Evolutionary conservation across 1,139 yeast genomes (phyloP).

Genomic region (Magnusiomyces suaveolens): DNA sequence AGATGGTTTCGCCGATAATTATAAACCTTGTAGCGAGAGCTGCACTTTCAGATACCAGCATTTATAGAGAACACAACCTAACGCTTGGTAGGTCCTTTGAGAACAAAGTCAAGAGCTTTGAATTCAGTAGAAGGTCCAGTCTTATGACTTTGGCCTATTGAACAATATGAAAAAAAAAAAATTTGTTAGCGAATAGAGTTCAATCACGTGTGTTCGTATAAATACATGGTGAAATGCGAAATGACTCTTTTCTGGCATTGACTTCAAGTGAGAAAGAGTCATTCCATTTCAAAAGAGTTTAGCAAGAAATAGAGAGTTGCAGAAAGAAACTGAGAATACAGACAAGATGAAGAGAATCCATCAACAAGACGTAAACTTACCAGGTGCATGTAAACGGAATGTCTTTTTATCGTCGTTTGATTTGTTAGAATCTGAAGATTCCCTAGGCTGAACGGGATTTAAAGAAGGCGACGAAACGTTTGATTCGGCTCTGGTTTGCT

Average conservation of each 20-base stretch:
- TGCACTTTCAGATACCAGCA: neutral
- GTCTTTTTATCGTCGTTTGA: neutral
- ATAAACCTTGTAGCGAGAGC: neutral
- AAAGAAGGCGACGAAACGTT: slow-evolving; percentile 1
- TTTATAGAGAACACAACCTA: no score
- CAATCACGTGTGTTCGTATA: neutral
- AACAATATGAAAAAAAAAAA: neutral
- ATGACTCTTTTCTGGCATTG: neutral
- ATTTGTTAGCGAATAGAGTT: neutral
- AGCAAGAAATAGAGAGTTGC: no score
- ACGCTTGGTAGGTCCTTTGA: slow-evolving; percentile 4
- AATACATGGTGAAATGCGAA: no score
- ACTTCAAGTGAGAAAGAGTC: no score
- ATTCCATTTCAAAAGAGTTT: no score
- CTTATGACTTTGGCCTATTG: neutral
- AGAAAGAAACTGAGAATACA: neutral
- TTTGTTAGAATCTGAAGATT: neutral
- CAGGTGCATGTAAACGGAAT: slow-evolving; percentile 6
- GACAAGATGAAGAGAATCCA: neutral
- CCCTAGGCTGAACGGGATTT: neutral
- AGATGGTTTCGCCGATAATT: neutral
- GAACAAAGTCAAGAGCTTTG: neutral
- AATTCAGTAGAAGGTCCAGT: neutral
- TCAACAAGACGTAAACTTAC: neutral
- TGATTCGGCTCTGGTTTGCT: neutral